Evolutionary conservation across 1,284 basidiomycete species (phyloP).

Genomic region (Sporisorium exsertum): DNA sequence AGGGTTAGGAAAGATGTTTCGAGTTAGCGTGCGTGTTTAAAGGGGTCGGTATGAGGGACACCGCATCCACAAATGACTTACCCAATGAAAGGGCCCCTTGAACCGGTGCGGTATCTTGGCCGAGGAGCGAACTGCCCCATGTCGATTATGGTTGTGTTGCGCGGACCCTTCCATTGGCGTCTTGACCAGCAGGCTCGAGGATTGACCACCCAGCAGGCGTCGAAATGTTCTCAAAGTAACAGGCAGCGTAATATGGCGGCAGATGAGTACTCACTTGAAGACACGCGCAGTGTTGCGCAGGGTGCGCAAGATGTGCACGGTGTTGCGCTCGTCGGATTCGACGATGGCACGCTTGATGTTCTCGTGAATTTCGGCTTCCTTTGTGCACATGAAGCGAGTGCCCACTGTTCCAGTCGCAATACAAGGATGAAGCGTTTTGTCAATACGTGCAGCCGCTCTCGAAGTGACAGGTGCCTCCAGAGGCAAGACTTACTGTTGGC

Average conservation of each 20-base stretch:
- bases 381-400: constrained; percentile 84
- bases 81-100: constrained; percentile 40
- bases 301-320: constrained; percentile 85
- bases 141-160: not conserved
- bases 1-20: not conserved
- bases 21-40: constrained; percentile 1
- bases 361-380: constrained; percentile 82
- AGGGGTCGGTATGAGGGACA: not conserved
- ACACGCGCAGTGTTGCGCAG: constrained; percentile 88
- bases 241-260: not conserved
- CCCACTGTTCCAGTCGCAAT: constrained; percentile 70
- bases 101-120: not conserved
- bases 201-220: not conserved
- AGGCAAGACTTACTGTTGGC: constrained; percentile 79
- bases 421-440: not conserved
- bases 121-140: not conserved
- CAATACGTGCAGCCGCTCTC: not conserved
- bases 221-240: not conserved
- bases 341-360: constrained; percentile 92
- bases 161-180: constrained; percentile 34
- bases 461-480: not conserved
- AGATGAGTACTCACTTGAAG: constrained; percentile 74
- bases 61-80: constrained; percentile 10
- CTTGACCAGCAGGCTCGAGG: not conserved
- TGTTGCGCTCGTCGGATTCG: constrained; percentile 81